Evolutionary conservation across 2,329 filamentous ascomycete genomes (phyloP).

Genomic region (Neopestalotiopsis sp.): DNA sequence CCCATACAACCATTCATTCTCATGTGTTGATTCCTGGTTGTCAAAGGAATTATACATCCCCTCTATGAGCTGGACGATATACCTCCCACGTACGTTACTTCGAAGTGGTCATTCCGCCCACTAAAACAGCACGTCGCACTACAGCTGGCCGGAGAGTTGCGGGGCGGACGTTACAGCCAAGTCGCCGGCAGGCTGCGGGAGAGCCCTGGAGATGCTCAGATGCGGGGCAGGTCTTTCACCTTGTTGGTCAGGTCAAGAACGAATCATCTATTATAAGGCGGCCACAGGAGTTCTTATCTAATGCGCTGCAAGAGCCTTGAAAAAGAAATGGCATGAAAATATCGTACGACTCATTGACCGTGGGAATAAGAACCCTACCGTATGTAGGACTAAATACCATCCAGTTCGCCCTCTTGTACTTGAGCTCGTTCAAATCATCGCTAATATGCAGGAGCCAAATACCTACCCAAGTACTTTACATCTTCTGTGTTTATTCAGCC

Average conservation of each 20-base stretch:
- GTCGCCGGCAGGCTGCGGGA: neutral
- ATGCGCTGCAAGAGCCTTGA: neutral
- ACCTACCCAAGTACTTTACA: too few relatives aligned
- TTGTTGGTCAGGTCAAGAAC: neutral
- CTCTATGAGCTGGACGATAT: neutral
- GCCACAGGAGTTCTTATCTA: neutral
- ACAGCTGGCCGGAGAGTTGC: neutral
- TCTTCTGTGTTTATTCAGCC: too few relatives aligned
- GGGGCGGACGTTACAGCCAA: conserved; percentile 5
- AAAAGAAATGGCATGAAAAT: neutral
- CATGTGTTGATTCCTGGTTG: neutral
- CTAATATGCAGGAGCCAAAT: neutral
- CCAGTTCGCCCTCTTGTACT: too few relatives aligned
- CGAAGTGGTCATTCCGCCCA: too few relatives aligned
- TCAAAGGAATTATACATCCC: neutral
- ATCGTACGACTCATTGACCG: conserved; percentile 1
- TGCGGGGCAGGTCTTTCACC: neutral
- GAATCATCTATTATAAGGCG: neutral
- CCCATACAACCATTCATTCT: neutral
- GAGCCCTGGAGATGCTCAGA: too few relatives aligned
- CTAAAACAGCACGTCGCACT: too few relatives aligned
- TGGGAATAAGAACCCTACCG: neutral
- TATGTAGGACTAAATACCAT: too few relatives aligned
- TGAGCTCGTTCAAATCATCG: too few relatives aligned
- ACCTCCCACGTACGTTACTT: too few relatives aligned